A percentile compares a stretch with the other conserved stretches of the same genome.
Evolutionary conservation across 2,329 filamentous ascomycete species (phyloP).

Genomic region (Verticillium klebahnii): DNA sequence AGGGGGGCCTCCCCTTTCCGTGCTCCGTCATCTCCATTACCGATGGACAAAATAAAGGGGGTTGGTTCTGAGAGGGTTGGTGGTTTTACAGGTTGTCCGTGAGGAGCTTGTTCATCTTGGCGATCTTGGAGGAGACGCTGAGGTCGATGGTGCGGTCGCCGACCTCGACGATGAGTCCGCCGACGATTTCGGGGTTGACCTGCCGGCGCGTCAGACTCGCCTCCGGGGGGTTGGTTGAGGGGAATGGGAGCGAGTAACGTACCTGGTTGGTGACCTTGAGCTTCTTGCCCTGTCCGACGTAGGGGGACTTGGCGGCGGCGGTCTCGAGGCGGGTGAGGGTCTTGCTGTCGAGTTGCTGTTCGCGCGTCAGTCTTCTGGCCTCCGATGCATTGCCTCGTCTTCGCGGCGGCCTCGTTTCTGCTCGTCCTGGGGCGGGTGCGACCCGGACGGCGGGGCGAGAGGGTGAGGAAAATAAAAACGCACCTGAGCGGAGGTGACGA

Average conservation of each 20-base stretch:
- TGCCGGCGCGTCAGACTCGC: constrained; percentile 25
- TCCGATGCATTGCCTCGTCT: too few species aligned
- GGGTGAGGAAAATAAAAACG: constrained; percentile 24
- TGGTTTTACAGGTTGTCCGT: constrained; percentile 85
- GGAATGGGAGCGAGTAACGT: constrained; percentile 11
- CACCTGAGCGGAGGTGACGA: constrained; percentile 86
- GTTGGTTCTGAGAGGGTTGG: constrained; percentile 1
- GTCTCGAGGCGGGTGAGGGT: constrained; percentile 80
- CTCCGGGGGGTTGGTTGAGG: background rate
- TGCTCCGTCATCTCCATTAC: background rate
- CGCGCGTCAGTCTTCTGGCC: background rate
- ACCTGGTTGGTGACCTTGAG: constrained; percentile 94
- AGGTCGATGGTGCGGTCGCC: constrained; percentile 98
- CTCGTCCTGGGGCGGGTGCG: background rate
- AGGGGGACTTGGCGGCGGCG: constrained; percentile 84
- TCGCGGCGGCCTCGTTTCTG: too few species aligned
- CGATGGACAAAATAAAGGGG: background rate
- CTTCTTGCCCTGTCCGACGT: constrained; percentile 89
- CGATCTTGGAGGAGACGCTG: constrained; percentile 88
- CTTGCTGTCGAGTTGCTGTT: constrained; percentile 78
- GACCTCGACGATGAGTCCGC: constrained; percentile 91
- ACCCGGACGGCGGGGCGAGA: background rate
- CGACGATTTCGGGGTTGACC: constrained; percentile 93
- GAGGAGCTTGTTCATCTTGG: constrained; percentile 99
- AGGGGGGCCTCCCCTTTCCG: background rate